Percentiles rank a stretch among this genome's conserved stretches.
Evolutionary conservation across 2,329 filamentous ascomycete genomes (phyloP).

Genomic region (Bipolaris zeicola): DNA sequence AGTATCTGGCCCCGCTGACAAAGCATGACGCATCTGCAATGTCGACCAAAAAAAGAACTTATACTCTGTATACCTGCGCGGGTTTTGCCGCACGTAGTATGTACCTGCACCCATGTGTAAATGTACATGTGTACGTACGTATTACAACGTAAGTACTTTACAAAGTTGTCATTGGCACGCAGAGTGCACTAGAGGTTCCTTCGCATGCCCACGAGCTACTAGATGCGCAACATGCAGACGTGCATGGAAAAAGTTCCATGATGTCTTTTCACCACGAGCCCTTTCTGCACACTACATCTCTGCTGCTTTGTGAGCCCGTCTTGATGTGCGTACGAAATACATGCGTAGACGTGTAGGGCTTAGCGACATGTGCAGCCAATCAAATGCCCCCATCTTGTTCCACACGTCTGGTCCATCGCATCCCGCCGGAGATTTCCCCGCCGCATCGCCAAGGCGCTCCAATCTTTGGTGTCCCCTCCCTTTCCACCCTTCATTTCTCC

Average conservation of each 20-base stretch:
- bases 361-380: background rate
- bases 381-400: background rate
- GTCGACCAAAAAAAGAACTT: background rate
- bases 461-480: background rate
- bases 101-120: no score
- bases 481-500: background rate
- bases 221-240: background rate
- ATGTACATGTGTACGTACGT: no score
- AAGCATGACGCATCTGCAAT: background rate
- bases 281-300: background rate
- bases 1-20: background rate
- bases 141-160: background rate
- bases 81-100: background rate
- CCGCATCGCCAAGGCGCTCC: slow-evolving; percentile 1
- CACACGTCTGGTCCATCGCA: background rate
- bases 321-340: background rate
- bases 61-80: background rate
- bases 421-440: slow-evolving; percentile 1
- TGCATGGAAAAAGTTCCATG: background rate
- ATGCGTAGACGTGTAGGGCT: background rate
- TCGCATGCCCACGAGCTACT: background rate
- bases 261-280: background rate
- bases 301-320: background rate
- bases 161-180: background rate
- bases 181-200: background rate